A percentile compares a stretch with the other conserved stretches of the same genome.
Conservation (phyloP, 495 filamentous ascomycete genomes). For the Lophium mytilinum region DNA sequence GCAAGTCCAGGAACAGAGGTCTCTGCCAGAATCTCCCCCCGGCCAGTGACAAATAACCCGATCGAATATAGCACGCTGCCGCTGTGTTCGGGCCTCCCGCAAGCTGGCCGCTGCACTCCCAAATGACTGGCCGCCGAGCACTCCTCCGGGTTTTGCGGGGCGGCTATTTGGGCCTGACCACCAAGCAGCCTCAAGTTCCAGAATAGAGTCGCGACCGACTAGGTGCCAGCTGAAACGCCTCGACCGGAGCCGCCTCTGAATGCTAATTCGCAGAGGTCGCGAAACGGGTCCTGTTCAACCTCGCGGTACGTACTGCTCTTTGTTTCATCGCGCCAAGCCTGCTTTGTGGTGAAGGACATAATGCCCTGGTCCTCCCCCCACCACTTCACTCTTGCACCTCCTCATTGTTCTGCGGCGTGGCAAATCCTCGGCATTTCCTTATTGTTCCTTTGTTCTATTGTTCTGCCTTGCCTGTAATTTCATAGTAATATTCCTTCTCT, state of each 20-base stretch:
- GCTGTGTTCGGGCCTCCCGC: slow-evolving; percentile 19
- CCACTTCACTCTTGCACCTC: slow-evolving; percentile 3
- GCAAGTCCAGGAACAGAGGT: slow-evolving; percentile 22
- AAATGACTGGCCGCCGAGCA: slow-evolving; percentile 22
- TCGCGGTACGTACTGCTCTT: slow-evolving; percentile 27
- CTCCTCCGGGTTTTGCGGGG: slow-evolving; percentile 8
- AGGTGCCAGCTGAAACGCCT: slow-evolving; percentile 23
- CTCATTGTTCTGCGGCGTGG: slow-evolving; percentile 1
- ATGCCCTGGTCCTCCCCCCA: neutral
- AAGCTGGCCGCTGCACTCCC: slow-evolving; percentile 10
- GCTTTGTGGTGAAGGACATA: slow-evolving; percentile 8
- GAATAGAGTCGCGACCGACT: slow-evolving; percentile 21
- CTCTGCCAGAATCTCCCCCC: neutral
- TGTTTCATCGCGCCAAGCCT: slow-evolving; percentile 10
- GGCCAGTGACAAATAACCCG: slow-evolving; percentile 16
- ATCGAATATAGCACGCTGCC: slow-evolving; percentile 16
- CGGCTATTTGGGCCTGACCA: slow-evolving; percentile 21
- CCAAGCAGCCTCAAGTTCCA: slow-evolving; percentile 16
- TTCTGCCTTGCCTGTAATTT: slow-evolving; percentile 5
- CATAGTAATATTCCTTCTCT: slow-evolving; percentile 13
- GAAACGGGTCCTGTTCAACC: slow-evolving; percentile 19
- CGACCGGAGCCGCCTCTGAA: slow-evolving; percentile 13
- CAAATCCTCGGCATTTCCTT: neutral
- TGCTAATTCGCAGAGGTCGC: slow-evolving; percentile 19
- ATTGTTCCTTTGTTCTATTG: slow-evolving; percentile 15